Percentiles rank a stretch among this genome's conserved stretches.
Conservation (phyloP, 2,329 filamentous ascomycete genomes). For the Nigrospora sphaerica region DNA sequence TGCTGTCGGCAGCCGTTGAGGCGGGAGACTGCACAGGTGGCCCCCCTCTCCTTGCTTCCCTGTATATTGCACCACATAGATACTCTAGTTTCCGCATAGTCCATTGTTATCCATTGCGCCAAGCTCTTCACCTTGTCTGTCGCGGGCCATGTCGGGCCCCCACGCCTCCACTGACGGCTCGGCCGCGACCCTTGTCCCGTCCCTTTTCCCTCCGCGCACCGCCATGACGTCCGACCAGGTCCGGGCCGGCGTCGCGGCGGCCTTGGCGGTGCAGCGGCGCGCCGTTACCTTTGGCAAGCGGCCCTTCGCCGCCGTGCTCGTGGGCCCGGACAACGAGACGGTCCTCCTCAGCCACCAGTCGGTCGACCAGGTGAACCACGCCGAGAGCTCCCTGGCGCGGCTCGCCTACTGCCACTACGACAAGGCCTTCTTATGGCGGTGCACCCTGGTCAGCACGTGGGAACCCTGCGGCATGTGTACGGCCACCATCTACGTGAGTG, state of each 20-base stretch:
- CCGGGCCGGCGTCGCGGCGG: conserved; percentile 26
- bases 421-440: conserved; percentile 38
- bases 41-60: no score
- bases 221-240: conserved; percentile 30
- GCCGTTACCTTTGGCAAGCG: conserved; percentile 37
- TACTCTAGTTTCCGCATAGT: no score
- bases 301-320: conserved; percentile 39
- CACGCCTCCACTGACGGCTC: conserved; percentile 3
- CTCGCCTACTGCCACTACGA: conserved; percentile 40
- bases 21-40: no score
- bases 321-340: conserved; percentile 41
- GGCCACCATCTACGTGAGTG: conserved; percentile 15
- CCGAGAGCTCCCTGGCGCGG: conserved; percentile 41
- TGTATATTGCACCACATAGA: no score
- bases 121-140: no score
- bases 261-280: conserved; percentile 32
- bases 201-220: conserved; percentile 26
- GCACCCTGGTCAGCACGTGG: conserved; percentile 45
- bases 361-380: conserved; percentile 45
- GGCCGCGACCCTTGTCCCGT: conserved; percentile 9
- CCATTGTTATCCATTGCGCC: no score
- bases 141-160: not conserved
- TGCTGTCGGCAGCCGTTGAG: no score
- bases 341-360: conserved; percentile 40
- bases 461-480: conserved; percentile 49